Evolutionary conservation across 2,329 filamentous ascomycete genomes (phyloP).

Genomic region (Fusarium nematophilum): DNA sequence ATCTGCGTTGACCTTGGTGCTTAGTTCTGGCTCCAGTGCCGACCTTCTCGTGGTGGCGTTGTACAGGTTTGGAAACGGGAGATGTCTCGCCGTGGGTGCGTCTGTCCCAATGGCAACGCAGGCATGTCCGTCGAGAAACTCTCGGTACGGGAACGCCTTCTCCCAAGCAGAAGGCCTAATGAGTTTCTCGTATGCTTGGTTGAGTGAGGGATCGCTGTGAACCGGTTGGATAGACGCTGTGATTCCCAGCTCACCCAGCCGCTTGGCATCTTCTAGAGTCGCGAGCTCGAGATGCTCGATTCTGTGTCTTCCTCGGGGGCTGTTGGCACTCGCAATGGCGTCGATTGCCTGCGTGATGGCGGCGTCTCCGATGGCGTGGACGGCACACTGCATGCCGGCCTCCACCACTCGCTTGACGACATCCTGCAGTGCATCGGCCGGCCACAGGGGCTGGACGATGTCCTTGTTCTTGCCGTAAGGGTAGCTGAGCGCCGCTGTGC

Average conservation of each 20-base stretch:
- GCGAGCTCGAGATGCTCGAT: slow-evolving; percentile 75
- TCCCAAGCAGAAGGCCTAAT: slow-evolving; percentile 65
- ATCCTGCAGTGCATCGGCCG: slow-evolving; percentile 59
- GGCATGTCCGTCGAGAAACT: slow-evolving; percentile 67
- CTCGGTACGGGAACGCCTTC: slow-evolving; percentile 72
- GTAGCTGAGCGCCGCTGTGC: slow-evolving; percentile 69
- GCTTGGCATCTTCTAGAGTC: slow-evolving; percentile 62
- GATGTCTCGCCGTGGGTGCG: slow-evolving; percentile 68
- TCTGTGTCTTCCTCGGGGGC: slow-evolving; percentile 64
- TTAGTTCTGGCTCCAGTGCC: slow-evolving; percentile 58
- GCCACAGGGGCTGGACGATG: slow-evolving; percentile 64
- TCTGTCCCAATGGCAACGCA: slow-evolving; percentile 68
- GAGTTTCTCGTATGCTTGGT: slow-evolving; percentile 69
- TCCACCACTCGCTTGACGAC: slow-evolving; percentile 66
- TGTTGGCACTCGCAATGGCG: slow-evolving; percentile 58
- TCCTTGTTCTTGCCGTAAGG: slow-evolving; percentile 65
- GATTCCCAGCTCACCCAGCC: slow-evolving; percentile 69
- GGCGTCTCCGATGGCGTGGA: slow-evolving; percentile 74
- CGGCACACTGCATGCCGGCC: slow-evolving; percentile 68
- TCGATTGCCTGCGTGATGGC: slow-evolving; percentile 69
- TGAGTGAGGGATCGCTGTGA: slow-evolving; percentile 69
- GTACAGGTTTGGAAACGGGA: slow-evolving; percentile 67
- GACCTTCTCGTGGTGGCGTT: slow-evolving; percentile 68
- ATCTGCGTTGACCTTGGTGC: slow-evolving; percentile 61
- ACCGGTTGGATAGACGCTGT: slow-evolving; percentile 69